Percentiles rank a stretch among this genome's conserved stretches.
These are phyloP conservation scores for Candida sphagnicola DNA, from an alignment of 805 yeast species.

Conservation along the genomic window DNA sequence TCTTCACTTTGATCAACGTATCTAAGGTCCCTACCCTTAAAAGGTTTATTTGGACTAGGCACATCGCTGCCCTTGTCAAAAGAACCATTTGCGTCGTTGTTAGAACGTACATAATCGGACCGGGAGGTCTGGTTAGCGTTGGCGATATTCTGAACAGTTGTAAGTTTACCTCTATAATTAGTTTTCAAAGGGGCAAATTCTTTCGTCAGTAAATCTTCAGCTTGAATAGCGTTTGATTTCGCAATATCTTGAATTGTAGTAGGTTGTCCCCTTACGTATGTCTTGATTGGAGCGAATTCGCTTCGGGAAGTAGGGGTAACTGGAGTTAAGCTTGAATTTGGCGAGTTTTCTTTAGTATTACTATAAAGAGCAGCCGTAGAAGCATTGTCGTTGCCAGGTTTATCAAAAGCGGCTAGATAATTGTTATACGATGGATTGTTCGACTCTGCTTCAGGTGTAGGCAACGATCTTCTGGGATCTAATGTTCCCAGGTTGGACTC, in stretches of 20 bases:
- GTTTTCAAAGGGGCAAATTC: neutral
- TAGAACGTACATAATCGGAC: too few species aligned
- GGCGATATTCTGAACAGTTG: neutral
- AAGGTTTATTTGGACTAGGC: neutral
- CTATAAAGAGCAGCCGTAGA: constrained; percentile 7
- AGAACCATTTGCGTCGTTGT: neutral
- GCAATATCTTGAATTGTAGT: neutral
- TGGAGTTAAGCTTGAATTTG: neutral
- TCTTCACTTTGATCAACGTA: neutral
- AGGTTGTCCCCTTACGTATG: neutral
- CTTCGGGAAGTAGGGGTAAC: neutral
- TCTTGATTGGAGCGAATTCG: neutral
- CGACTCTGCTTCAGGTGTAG: too few species aligned
- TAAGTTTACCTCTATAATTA: neutral
- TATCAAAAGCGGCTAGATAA: neutral
- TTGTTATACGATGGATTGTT: neutral
- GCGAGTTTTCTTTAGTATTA: constrained; percentile 1
- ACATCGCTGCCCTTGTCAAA: neutral
- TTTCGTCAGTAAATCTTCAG: too few species aligned
- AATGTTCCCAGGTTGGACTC: neutral
- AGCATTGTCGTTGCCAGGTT: constrained; percentile 6
- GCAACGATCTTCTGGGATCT: neutral
- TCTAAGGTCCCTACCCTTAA: constrained; percentile 2
- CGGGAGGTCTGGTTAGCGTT: neutral
- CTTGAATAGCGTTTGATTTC: too few species aligned